Base-by-base conservation (phyloP, 306 rosid genomes). In the Vicia sativa region DNA sequence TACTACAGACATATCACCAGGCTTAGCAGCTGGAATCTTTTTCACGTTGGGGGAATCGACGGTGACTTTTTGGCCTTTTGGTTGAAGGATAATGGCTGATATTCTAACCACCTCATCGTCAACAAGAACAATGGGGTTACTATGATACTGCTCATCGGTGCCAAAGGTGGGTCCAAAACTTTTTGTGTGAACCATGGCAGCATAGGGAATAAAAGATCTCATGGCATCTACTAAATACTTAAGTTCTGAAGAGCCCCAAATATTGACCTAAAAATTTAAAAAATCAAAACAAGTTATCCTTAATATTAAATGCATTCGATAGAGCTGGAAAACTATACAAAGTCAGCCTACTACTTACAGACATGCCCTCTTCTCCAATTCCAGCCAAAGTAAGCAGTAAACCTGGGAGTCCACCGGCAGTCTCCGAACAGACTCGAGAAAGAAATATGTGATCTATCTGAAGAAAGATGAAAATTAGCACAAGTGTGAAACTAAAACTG, bases 371-470 rank as follows among this genome's bases (percentile, higher is more conserved):
- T 3, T 89, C 97, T 71, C 98, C 96, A 80, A 88, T 86, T 74
- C 93, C 93, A 75, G 96, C 96, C 89, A 93, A 85, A 69, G 96
- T 93, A 76, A 93, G 89, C 66, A 93, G 83, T 75, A 93, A 79
- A 65, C 98, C 97, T 81, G 97, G 96, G 76, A 90, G 92, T 44
- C 98, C 98, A 42, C 96, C 95, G 0, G 97, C 96, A 59, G 98
- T 93, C 90, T 90, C 90, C 4, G 97, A 93, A 76, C 91, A 87
- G 68, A 93, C 97, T 14, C 95, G 97, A 59, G 96, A 86, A 57
- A 93, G 91, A 78, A 93, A 90, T 74, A 93, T 90, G 77, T 93
- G 93, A 75, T 93, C 93, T 65, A 93, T 85, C 98, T 90, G 83
- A 59, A 77, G 67, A 75, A 68, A 79, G 11, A 76, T 37, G 53